Percentiles rank a stretch among this genome's conserved stretches.
phyloP scores from a whole-genome alignment of 2,329 filamentous ascomycete genomes.

The Fusarium chuoi region DNA sequence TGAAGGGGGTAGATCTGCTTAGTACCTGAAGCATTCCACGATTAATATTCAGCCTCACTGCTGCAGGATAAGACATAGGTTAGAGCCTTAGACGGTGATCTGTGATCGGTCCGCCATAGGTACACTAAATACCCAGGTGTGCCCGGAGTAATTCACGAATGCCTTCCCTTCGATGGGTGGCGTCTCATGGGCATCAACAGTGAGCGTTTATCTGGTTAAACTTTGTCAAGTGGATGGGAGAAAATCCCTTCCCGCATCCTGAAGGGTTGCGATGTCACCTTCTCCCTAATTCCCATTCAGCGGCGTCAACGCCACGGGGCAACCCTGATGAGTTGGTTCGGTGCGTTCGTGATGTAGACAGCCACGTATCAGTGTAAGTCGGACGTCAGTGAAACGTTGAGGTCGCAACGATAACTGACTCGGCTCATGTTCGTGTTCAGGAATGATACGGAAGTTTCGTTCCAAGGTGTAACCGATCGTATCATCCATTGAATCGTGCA shows the following conservation, averaged over 20 bases:
- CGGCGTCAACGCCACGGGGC: slow-evolving; percentile 20
- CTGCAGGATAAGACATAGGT: slow-evolving; percentile 1
- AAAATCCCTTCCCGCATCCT: slow-evolving; percentile 31
- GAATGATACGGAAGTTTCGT: not conserved
- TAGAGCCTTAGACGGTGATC: not conserved
- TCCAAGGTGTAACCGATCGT: not conserved
- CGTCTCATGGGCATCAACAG: slow-evolving; percentile 34
- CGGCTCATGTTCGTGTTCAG: not conserved
- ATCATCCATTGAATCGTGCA: not conserved
- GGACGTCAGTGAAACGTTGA: slow-evolving; percentile 7
- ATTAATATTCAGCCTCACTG: slow-evolving; percentile 25
- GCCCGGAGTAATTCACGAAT: slow-evolving; percentile 3
- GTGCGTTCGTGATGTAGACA: not conserved
- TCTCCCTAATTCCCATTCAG: slow-evolving; percentile 27
- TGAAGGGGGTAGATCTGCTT: slow-evolving; percentile 3
- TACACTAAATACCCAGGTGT: not conserved
- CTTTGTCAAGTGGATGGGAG: slow-evolving; percentile 28
- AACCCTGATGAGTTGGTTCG: slow-evolving; percentile 19
- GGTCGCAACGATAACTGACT: not conserved
- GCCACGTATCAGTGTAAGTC: slow-evolving; percentile 1
- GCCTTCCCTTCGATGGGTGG: slow-evolving; percentile 16
- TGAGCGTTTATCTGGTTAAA: slow-evolving; percentile 20
- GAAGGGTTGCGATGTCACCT: slow-evolving; percentile 26
- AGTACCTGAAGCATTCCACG: not conserved
- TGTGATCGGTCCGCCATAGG: not conserved